These are phyloP conservation scores for Rosa chinensis DNA, from an alignment of 306 rosid genomes.

Conservation along the genomic window DNA sequence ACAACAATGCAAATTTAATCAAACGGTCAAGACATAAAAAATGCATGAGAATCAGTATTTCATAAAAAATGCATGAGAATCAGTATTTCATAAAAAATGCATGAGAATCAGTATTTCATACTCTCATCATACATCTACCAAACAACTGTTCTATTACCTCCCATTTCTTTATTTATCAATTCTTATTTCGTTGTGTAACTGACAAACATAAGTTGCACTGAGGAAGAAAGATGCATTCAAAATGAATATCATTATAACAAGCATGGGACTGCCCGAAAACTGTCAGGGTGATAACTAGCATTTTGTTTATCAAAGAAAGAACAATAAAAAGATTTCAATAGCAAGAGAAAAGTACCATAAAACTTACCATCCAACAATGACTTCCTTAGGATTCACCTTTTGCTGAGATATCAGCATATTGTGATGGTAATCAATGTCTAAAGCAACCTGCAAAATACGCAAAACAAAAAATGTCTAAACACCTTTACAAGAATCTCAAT, in stretches of 20 bases:
- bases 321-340: background rate
- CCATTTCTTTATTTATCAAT: background rate
- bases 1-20: background rate
- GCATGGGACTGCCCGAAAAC: background rate
- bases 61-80: background rate
- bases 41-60: background rate
- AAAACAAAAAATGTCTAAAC: background rate
- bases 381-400: conserved; percentile 95
- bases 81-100: background rate
- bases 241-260: background rate
- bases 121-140: background rate
- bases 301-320: background rate
- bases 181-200: background rate
- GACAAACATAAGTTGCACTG: background rate
- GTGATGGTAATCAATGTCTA: conserved; percentile 96
- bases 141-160: background rate
- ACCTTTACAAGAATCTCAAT: background rate
- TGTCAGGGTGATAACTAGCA: background rate
- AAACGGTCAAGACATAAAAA: background rate
- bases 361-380: conserved; percentile 89
- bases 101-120: background rate
- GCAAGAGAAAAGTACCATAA: background rate
- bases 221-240: background rate
- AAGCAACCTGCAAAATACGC: conserved; percentile 61
- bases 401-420: conserved; percentile 82